Conservation (phyloP, 2,329 filamentous ascomycete species). For the Xylariales sp. region DNA sequence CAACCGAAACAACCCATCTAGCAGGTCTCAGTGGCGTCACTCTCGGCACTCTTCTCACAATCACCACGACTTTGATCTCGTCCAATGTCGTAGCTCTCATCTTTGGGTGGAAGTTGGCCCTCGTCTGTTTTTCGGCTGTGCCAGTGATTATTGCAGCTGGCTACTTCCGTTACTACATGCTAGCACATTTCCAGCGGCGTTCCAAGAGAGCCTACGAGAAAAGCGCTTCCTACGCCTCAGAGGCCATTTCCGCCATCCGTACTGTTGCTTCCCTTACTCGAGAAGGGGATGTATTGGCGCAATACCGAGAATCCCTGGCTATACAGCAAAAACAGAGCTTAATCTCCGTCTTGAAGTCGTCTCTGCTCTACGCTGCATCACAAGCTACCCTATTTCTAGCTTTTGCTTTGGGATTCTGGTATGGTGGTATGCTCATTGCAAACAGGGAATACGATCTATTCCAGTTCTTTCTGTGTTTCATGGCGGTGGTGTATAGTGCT, state of each 20-base stretch:
- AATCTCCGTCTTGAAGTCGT: constrained; percentile 79
- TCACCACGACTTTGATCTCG: constrained; percentile 80
- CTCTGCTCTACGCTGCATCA: constrained; percentile 81
- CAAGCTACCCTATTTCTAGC: constrained; percentile 87
- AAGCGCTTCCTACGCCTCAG: constrained; percentile 89
- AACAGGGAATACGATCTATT: constrained; percentile 78
- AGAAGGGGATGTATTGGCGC: constrained; percentile 80
- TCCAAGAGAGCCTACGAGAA: constrained; percentile 83
- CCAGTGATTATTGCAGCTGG: constrained; percentile 82
- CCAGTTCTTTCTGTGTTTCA: constrained; percentile 93
- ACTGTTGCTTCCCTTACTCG: constrained; percentile 92
- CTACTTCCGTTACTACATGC: constrained; percentile 88
- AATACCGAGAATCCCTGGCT: constrained; percentile 76
- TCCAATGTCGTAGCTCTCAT: constrained; percentile 77
- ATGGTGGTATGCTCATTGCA: constrained; percentile 81
- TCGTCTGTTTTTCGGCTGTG: constrained; percentile 83
- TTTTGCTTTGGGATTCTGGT: constrained; percentile 93
- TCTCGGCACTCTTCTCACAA: constrained; percentile 85
- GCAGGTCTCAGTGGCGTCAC: constrained; percentile 89
- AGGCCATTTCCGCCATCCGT: constrained; percentile 92
- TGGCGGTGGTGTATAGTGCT: constrained; percentile 87
- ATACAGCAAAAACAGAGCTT: constrained; percentile 75
- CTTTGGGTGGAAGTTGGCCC: constrained; percentile 87
- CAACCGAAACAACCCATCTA: constrained; percentile 88
- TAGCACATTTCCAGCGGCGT: constrained; percentile 81